These are phyloP conservation scores for Leucoagaricus sp. DNA, from an alignment of 1,284 basidiomycete species.

Conservation along the genomic window DNA sequence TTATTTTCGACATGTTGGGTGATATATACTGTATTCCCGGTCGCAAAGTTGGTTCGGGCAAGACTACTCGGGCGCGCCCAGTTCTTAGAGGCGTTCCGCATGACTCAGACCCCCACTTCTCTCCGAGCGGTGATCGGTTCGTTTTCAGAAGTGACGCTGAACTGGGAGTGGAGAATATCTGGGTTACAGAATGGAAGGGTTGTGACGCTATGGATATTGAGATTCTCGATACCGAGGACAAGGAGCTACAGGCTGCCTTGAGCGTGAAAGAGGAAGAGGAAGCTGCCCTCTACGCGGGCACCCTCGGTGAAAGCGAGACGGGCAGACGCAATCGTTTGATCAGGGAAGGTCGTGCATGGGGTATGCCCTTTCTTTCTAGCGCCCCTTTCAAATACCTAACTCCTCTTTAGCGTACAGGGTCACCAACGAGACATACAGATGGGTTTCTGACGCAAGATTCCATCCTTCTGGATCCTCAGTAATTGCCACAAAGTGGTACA, in stretches of 20 bases:
- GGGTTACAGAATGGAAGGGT: conserved; percentile 64
- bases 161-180: conserved; percentile 72
- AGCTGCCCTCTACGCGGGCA: conserved; percentile 45
- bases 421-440: conserved; percentile 74
- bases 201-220: conserved; percentile 61
- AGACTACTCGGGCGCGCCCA: conserved; percentile 42
- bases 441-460: conserved; percentile 67
- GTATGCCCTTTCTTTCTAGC: conserved; percentile 34
- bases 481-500: conserved; percentile 78
- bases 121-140: conserved; percentile 59
- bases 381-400: background rate
- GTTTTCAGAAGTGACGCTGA: conserved; percentile 72
- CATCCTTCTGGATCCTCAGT: conserved; percentile 62
- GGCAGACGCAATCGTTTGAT: conserved; percentile 50
- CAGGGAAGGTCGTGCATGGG: conserved; percentile 58
- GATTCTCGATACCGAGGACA: conserved; percentile 18
- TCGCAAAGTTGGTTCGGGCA: conserved; percentile 18
- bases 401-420: conserved; percentile 52
- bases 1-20: conserved; percentile 74
- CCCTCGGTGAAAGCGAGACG: conserved; percentile 49
- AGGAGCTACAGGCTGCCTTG: conserved; percentile 37
- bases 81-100: conserved; percentile 62
- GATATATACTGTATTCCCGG: conserved; percentile 71
- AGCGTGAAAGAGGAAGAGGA: conserved; percentile 45
- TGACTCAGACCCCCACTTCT: conserved; percentile 73